phyloP scores from a whole-genome alignment of 352 stramenopile genomes.

The Pythium volutum region DNA sequence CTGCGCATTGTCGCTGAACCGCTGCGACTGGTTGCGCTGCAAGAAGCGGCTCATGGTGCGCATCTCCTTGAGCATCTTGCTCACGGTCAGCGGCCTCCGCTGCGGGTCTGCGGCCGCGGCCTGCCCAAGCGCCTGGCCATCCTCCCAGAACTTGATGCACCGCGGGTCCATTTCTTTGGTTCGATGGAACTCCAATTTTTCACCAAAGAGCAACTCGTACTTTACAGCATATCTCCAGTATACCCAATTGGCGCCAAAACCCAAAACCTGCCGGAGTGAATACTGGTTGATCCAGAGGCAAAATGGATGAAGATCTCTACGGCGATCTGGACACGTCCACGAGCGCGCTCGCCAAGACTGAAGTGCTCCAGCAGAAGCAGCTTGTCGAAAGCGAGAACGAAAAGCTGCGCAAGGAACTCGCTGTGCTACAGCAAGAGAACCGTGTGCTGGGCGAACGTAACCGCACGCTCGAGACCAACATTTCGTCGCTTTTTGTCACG shows the following conservation, averaged over 20 bases:
- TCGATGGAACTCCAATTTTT: not conserved
- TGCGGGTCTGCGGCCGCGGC: slow-evolving; percentile 20
- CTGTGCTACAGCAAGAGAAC: slow-evolving; percentile 64
- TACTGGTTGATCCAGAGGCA: too few relatives aligned
- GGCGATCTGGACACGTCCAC: slow-evolving; percentile 80
- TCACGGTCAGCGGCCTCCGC: slow-evolving; percentile 29
- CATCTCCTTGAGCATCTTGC: slow-evolving; percentile 73
- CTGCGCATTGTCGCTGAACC: slow-evolving; percentile 78
- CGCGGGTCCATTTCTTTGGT: slow-evolving; percentile 46
- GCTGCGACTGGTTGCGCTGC: slow-evolving; percentile 72
- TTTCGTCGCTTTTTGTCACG: slow-evolving; percentile 71
- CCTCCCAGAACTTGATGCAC: slow-evolving; percentile 77
- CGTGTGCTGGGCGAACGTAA: slow-evolving; percentile 51
- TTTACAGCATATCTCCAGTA: not conserved
- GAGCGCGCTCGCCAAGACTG: slow-evolving; percentile 61
- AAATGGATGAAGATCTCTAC: slow-evolving; percentile 63
- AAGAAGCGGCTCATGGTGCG: slow-evolving; percentile 72
- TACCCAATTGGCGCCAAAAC: slow-evolving; percentile 1
- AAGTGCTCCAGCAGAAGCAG: slow-evolving; percentile 50
- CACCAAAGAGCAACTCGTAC: slow-evolving; percentile 8
- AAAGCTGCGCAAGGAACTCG: slow-evolving; percentile 49
- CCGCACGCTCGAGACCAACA: slow-evolving; percentile 62
- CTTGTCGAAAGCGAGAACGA: slow-evolving; percentile 53
- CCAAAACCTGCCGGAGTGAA: too few relatives aligned
- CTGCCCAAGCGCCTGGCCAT: slow-evolving; percentile 55